Percentiles rank a stretch among this genome's conserved stretches.
Evolutionary conservation across 805 yeast species (phyloP).

Genomic region (Torulaspora franciscae): DNA sequence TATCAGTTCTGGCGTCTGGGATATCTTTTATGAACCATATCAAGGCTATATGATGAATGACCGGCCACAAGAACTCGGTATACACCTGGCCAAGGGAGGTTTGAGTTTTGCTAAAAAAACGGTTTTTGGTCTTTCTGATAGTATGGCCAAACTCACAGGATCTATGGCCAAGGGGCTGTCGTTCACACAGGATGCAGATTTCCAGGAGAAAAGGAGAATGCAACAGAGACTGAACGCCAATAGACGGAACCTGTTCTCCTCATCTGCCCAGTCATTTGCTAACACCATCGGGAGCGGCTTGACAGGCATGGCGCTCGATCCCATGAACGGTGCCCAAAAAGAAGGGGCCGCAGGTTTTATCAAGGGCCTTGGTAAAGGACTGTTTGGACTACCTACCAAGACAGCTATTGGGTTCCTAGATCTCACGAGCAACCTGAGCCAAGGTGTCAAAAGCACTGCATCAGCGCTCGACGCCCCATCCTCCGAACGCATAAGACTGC

Average conservation of each 20-base stretch:
- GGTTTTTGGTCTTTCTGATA: slow-evolving; percentile 90
- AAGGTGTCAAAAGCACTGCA: slow-evolving; percentile 89
- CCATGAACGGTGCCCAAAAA: slow-evolving; percentile 80
- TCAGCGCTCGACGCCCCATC: slow-evolving; percentile 80
- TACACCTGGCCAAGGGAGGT: slow-evolving; percentile 94
- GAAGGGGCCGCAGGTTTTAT: slow-evolving; percentile 91
- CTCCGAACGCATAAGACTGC: slow-evolving; percentile 73
- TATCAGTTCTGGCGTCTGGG: slow-evolving; percentile 90
- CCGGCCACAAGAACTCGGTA: slow-evolving; percentile 92
- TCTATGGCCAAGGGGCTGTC: slow-evolving; percentile 92
- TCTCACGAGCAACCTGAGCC: slow-evolving; percentile 85
- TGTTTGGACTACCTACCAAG: slow-evolving; percentile 94
- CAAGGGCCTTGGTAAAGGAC: slow-evolving; percentile 89
- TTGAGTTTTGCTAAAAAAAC: slow-evolving; percentile 89
- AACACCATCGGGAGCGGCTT: slow-evolving; percentile 86
- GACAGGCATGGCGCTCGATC: slow-evolving; percentile 84
- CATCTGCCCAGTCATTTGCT: slow-evolving; percentile 84
- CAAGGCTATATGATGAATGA: slow-evolving; percentile 93
- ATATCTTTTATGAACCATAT: slow-evolving; percentile 94
- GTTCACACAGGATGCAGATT: slow-evolving; percentile 77
- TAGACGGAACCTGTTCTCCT: slow-evolving; percentile 76
- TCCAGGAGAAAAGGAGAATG: slow-evolving; percentile 75
- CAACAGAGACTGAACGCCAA: slow-evolving; percentile 74
- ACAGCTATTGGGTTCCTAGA: slow-evolving; percentile 94
- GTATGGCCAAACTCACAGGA: slow-evolving; percentile 88